phyloP scores from a whole-genome alignment of 176 grass and related monocot species.

The Zea luxurians region DNA sequence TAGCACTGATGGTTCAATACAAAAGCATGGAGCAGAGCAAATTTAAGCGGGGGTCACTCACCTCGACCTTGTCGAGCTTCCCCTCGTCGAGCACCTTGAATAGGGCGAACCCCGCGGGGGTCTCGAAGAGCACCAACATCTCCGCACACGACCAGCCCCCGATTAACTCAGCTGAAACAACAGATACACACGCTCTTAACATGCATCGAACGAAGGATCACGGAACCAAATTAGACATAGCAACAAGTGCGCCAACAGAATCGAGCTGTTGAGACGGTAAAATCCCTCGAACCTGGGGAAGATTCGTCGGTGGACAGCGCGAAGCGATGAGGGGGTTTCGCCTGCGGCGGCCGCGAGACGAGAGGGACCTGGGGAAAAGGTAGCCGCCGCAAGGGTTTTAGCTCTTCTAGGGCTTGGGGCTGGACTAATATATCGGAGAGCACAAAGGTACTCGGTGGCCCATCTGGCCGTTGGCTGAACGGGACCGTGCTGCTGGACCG shows the following conservation, averaged over 20 bases:
- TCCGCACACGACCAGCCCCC: neutral
- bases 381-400: constrained; percentile 48
- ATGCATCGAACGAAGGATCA: neutral
- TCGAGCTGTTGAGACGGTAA: neutral
- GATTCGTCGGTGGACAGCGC: constrained; percentile 1
- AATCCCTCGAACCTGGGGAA: neutral
- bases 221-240: neutral
- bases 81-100: constrained; percentile 93
- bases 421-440: constrained; percentile 15
- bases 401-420: constrained; percentile 1
- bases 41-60: constrained; percentile 22
- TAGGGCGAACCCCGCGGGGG: constrained; percentile 86
- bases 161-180: neutral
- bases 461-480: constrained; percentile 26
- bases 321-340: neutral
- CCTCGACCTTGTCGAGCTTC: constrained; percentile 85
- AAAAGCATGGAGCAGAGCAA: neutral
- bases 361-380: neutral
- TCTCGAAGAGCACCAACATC: constrained; percentile 77
- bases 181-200: neutral
- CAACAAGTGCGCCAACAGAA: neutral
- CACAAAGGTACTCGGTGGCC: neutral
- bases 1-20: neutral
- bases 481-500: neutral
- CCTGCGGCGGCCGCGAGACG: constrained; percentile 18